These are phyloP conservation scores for Clarireedia paspali DNA, from an alignment of 2,329 filamentous ascomycete genomes.

Conservation along the genomic window DNA sequence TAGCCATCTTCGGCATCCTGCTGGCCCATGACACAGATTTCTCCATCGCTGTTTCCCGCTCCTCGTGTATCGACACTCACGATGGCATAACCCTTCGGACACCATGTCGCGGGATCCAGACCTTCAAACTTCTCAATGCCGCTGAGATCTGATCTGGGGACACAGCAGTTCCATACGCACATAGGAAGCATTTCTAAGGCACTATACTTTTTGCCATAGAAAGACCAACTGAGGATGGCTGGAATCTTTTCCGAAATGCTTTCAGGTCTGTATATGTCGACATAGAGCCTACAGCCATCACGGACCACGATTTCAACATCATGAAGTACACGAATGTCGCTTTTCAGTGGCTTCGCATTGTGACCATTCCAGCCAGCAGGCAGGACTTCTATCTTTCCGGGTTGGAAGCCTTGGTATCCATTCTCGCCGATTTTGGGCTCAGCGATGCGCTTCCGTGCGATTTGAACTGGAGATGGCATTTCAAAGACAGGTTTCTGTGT, in stretches of 20 bases:
- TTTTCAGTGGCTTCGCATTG: not conserved
- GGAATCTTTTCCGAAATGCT: not conserved
- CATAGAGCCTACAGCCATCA: not conserved
- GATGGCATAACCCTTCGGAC: conserved; percentile 19
- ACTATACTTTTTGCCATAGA: not conserved
- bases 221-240: not conserved
- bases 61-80: conserved; percentile 21
- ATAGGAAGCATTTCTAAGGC: not conserved
- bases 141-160: not conserved
- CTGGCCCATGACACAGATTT: not conserved
- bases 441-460: too few relatives aligned
- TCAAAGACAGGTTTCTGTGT: too few relatives aligned
- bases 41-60: conserved; percentile 18
- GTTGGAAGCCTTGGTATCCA: too few relatives aligned
- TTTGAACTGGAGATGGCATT: too few relatives aligned
- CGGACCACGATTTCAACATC: not conserved
- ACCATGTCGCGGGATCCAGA: conserved; percentile 23
- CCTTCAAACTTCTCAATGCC: conserved; percentile 20
- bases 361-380: too few relatives aligned
- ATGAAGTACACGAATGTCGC: not conserved
- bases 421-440: too few relatives aligned
- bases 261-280: not conserved
- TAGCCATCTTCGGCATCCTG: conserved; percentile 17
- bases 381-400: too few relatives aligned
- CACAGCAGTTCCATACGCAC: not conserved